These are phyloP conservation scores for Colletotrichum salicis DNA, from an alignment of 2,329 filamentous ascomycete genomes.

Conservation along the genomic window DNA sequence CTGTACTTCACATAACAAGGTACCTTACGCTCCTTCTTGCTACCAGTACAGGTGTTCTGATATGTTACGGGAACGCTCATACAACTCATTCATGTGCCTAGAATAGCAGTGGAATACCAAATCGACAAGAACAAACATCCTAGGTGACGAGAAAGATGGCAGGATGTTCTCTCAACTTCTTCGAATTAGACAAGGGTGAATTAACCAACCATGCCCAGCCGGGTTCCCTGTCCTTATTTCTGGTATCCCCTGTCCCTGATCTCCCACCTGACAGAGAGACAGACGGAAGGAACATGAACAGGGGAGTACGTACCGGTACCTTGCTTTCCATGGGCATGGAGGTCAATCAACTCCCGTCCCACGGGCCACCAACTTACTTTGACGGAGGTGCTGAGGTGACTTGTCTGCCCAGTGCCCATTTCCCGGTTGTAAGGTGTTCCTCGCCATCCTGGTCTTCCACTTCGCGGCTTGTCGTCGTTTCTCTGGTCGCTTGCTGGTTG, in stretches of 20 bases:
- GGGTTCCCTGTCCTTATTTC: slow-evolving; percentile 2
- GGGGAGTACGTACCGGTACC: slow-evolving; percentile 6
- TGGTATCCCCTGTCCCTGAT: slow-evolving; percentile 16
- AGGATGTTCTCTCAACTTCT: background rate
- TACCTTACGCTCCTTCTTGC: background rate
- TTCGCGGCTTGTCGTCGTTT: background rate
- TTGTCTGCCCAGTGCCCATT: slow-evolving; percentile 24
- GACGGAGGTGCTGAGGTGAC: background rate
- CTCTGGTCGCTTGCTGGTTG: background rate
- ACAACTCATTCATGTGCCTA: background rate
- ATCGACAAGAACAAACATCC: background rate
- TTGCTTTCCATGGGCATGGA: background rate
- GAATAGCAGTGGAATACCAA: background rate
- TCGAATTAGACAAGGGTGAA: background rate
- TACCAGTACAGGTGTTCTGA: too few species aligned
- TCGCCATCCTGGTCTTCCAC: background rate
- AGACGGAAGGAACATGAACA: slow-evolving; percentile 14
- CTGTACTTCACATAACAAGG: background rate
- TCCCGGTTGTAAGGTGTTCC: slow-evolving; percentile 11
- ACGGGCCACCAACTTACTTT: slow-evolving; percentile 13
- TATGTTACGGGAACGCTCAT: background rate
- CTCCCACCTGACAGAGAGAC: slow-evolving; percentile 24
- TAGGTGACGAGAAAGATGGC: too few species aligned
- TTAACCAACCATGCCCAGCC: slow-evolving; percentile 2
- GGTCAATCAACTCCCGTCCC: slow-evolving; percentile 7